Base-by-base conservation (phyloP, 805 yeast species). In the Wickerhamomyces mucosus region DNA sequence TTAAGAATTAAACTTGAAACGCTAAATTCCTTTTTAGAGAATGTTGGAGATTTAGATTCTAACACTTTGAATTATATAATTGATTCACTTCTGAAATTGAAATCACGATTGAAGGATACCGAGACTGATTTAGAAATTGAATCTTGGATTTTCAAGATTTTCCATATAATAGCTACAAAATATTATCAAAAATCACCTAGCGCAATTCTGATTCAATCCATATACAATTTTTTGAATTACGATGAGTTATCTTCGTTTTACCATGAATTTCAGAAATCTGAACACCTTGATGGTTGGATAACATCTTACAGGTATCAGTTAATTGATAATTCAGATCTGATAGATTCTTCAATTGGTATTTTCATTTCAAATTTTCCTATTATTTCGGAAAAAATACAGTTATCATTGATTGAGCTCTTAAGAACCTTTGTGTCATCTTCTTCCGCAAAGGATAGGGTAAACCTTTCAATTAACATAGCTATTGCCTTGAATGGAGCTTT, bases 371-470 rank as follows among this genome's bases (percentile, higher is more conserved):
- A 80, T 1, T 79, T 89, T 41, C 83, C 94, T 0, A 61, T 65
- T 36, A 67, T 89, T 42, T 73, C 88, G 7, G 56, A 72, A 5
- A 82, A 84, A 39, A 80, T 92, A 32, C 96, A 89, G 47, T 77
- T 79, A 36, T 85, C 96, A 1, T 64, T 92, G n/a, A 55, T 92
- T 15, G 96, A 89, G 46, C 82, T 77, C 33, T 55, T 92, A 39
- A 68, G 86, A 41, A 61, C 78, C 4, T 62, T 67, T 29, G 61
- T 72, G 18, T 56, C 65, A 33, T 41, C 50, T 5, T 46, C 56
- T 2, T 48, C 46, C 5, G 41, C 53, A 2, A 46, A 59, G 7
- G 55, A 66, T 22, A 50, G 53, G 13, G 50, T 53, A 0, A 82
- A 88, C 0, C 62, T 79, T 7, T 53, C 67, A 1, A 61, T 78